Base-by-base conservation (phyloP, 202 grass and related monocot species). In the Eragrostis tef region DNA sequence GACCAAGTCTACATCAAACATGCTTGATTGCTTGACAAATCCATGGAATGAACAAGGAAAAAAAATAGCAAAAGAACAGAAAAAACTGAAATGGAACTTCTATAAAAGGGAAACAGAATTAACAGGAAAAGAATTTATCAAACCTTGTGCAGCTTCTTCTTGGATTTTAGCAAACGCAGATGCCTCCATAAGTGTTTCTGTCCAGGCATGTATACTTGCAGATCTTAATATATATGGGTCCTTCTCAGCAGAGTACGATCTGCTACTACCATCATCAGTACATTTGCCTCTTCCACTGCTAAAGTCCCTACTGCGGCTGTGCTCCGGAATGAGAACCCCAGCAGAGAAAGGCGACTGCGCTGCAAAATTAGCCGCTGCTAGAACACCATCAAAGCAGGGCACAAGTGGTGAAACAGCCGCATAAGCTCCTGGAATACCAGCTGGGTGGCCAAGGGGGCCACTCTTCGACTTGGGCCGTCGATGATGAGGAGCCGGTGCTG, bases 381-480 rank as follows among this genome's bases (percentile, higher is more conserved):
- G 51, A 65, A 81, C 81, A 60, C 85, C 83, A 27, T 94, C 89
- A 34, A 94, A 94, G 87, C 85, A 91, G 6, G 89, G 86, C 29
- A 91, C 70, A 20, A 89, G 75, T 0, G 97, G 93, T 0, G 93
- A 97, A 74, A 86, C 82, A 41, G 81, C 71, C 13, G 93, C 60
- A 44, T 93, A 96, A 49, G 75, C 81, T 20, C 87, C 87, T 0
- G 44, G 69, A 50, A 86, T 41, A 25, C 93, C 87, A 13, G 73
- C 77, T 2, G 93, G 79, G 16, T 92, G 85, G 36, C 91, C 96
- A 79, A 99, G 93, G 13, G 93, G 97, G 0, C 93, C 97, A 29
- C 97, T 99, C 86, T 99, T 99, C 9, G 93, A 99, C 51, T 99
- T 99, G 65, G 97, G 97, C 11, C 91, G 87, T 41, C 91, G 78